phyloP scores from a whole-genome alignment of 2,329 filamentous ascomycete species.

The Penicillium vulpinum region DNA sequence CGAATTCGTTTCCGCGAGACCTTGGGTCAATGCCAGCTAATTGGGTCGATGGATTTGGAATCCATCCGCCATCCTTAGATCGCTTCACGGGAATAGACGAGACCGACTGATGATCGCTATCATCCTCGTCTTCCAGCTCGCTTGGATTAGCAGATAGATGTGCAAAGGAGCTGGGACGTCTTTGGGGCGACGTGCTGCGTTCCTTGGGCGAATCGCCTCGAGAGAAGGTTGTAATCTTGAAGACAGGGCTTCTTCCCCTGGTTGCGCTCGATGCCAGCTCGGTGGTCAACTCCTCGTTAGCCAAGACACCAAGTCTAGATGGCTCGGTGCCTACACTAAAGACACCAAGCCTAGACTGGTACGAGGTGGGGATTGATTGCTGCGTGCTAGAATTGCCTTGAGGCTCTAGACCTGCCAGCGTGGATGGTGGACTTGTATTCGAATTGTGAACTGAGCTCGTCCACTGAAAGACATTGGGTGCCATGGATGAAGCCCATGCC shows the following conservation, averaged over 20 bases:
- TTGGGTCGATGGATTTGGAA: conserved; percentile 38
- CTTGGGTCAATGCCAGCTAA: conserved; percentile 51
- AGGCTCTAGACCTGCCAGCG: conserved; percentile 12
- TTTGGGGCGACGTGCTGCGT: conserved; percentile 17
- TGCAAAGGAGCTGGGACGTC: conserved; percentile 34
- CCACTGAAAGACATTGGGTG: conserved; percentile 30
- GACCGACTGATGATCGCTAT: conserved; percentile 20
- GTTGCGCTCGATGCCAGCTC: conserved; percentile 22
- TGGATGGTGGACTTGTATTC: conserved; percentile 32
- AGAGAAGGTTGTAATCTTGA: conserved; percentile 46
- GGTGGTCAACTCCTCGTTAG: neutral
- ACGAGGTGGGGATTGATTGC: conserved; percentile 22
- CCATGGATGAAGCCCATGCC: conserved; percentile 19
- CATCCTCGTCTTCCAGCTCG: conserved; percentile 30
- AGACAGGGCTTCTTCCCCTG: conserved; percentile 44
- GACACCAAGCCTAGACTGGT: conserved; percentile 9
- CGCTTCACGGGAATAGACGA: conserved; percentile 30
- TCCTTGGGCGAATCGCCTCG: conserved; percentile 47
- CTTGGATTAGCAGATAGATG: conserved; percentile 37
- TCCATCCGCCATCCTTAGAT: conserved; percentile 51
- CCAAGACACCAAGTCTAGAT: conserved; percentile 11
- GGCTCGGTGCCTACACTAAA: conserved; percentile 1
- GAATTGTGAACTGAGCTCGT: conserved; percentile 35
- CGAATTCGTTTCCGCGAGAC: conserved; percentile 45
- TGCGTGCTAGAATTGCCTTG: conserved; percentile 16